Percentiles rank a stretch among this genome's conserved stretches.
These are phyloP conservation scores for Hypomyces perniciosus DNA, from an alignment of 2,329 filamentous ascomycete genomes.

Conservation along the genomic window DNA sequence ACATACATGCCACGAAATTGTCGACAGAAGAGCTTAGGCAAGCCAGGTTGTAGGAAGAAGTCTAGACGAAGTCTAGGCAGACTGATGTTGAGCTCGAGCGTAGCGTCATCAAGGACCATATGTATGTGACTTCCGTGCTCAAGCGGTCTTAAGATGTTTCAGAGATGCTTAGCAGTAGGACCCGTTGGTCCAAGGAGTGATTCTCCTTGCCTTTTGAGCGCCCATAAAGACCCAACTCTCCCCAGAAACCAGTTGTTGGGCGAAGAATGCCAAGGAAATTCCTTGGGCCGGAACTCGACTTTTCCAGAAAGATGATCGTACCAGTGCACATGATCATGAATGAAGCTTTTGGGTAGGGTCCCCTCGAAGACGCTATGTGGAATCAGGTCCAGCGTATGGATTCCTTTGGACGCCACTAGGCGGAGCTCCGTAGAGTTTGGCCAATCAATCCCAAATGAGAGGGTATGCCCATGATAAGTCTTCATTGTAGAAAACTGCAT, in stretches of 20 bases:
- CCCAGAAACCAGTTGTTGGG: too few species aligned
- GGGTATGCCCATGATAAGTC: slow-evolving; percentile 20
- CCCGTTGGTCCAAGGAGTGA: too few species aligned
- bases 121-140: slow-evolving; percentile 3
- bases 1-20: slow-evolving; percentile 46
- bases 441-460: slow-evolving; percentile 30
- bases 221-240: too few species aligned
- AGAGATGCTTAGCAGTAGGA: too few species aligned
- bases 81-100: slow-evolving; percentile 30
- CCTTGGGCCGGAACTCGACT: slow-evolving; percentile 28
- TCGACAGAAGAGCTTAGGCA: slow-evolving; percentile 33
- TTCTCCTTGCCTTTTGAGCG: too few species aligned
- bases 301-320: slow-evolving; percentile 25
- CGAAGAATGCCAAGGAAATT: slow-evolving; percentile 28
- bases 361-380: slow-evolving; percentile 24
- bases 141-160: too few species aligned
- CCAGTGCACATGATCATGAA: slow-evolving; percentile 41
- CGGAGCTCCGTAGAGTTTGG: slow-evolving; percentile 18
- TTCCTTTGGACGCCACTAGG: slow-evolving; percentile 22
- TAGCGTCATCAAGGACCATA: background rate
- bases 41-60: slow-evolving; percentile 23
- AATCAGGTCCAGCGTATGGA: slow-evolving; percentile 23
- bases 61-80: slow-evolving; percentile 42
- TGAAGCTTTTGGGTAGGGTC: slow-evolving; percentile 32
- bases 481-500: slow-evolving; percentile 37